A percentile compares a stretch with the other conserved stretches of the same genome.
Evolutionary conservation across 352 stramenopile species (phyloP).

Genomic region (Globisporangium radiosum): DNA sequence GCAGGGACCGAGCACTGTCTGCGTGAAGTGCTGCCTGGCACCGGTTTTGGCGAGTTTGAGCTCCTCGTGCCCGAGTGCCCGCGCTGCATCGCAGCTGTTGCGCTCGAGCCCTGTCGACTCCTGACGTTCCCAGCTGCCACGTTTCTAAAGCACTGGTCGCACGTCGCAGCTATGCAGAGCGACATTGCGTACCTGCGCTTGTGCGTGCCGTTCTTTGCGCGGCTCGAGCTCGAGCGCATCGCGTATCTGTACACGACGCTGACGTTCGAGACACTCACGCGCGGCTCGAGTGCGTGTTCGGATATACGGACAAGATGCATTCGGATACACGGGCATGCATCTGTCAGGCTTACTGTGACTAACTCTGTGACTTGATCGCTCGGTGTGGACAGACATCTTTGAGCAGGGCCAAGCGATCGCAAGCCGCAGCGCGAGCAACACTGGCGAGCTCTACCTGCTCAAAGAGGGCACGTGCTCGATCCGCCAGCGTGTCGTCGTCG

Average conservation of each 20-base stretch:
- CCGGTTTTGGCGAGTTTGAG: slow-evolving; percentile 64
- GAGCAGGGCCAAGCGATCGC: slow-evolving; percentile 4
- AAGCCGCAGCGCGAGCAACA: background rate
- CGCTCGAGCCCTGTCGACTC: slow-evolving; percentile 40
- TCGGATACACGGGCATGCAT: background rate
- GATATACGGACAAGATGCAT: no score
- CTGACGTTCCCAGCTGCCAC: slow-evolving; percentile 42
- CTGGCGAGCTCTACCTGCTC: slow-evolving; percentile 32
- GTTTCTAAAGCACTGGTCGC: slow-evolving; percentile 44
- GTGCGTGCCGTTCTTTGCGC: slow-evolving; percentile 30
- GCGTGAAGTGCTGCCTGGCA: slow-evolving; percentile 26
- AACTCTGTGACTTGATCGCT: background rate
- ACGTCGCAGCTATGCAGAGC: slow-evolving; percentile 18
- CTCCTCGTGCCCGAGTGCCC: slow-evolving; percentile 36
- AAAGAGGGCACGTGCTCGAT: slow-evolving; percentile 51
- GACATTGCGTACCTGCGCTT: slow-evolving; percentile 47
- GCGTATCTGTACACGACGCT: slow-evolving; percentile 53
- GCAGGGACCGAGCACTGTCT: slow-evolving; percentile 19
- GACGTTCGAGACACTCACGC: slow-evolving; percentile 31
- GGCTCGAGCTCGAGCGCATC: slow-evolving; percentile 46
- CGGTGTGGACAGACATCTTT: slow-evolving; percentile 24
- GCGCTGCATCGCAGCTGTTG: slow-evolving; percentile 30
- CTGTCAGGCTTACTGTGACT: slow-evolving; percentile 1
- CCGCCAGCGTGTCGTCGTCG: slow-evolving; percentile 19
- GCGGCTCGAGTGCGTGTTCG: slow-evolving; percentile 31